A percentile compares a stretch with the other conserved stretches of the same genome.
phyloP scores from a whole-genome alignment of 2,329 filamentous ascomycete species.

The Chaetoscypha palmicola region DNA sequence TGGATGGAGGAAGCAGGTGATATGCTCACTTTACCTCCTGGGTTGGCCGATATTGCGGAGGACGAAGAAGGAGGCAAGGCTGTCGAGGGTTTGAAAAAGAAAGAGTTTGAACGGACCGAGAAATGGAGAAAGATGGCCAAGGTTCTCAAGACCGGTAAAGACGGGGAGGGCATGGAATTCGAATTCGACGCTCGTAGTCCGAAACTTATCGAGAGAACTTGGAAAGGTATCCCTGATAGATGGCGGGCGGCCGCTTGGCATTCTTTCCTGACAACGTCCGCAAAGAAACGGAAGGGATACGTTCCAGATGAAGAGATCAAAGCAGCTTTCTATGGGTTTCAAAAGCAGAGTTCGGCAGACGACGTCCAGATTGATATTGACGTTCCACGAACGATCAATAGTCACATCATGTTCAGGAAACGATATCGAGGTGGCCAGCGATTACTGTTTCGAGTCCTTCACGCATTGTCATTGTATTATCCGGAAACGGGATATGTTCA shows the following conservation, averaged over 20 bases:
- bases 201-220: constrained; percentile 86
- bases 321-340: constrained; percentile 63
- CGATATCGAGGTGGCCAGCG: constrained; percentile 90
- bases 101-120: constrained; percentile 55
- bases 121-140: constrained; percentile 64
- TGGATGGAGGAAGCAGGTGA: constrained; percentile 60
- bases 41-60: constrained; percentile 48
- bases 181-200: constrained; percentile 77
- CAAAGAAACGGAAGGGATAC: constrained; percentile 54
- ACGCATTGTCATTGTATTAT: constrained; percentile 85
- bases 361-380: constrained; percentile 97
- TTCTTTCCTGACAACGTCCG: constrained; percentile 77
- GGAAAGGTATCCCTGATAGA: constrained; percentile 96
- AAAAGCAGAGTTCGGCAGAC: constrained; percentile 70
- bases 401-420: constrained; percentile 93
- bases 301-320: constrained; percentile 66
- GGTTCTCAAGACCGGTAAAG: constrained; percentile 42
- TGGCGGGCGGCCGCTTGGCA: constrained; percentile 95
- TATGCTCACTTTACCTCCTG: constrained; percentile 55
- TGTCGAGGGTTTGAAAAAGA: constrained; percentile 51
- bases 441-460: constrained; percentile 84
- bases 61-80: constrained; percentile 47
- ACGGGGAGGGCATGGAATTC: constrained; percentile 54
- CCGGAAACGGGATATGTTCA: constrained; percentile 92
- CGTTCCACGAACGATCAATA: constrained; percentile 87